Evolutionary conservation across 345 rosid genomes (phyloP).

Genomic region (Corchorus olitorius): DNA sequence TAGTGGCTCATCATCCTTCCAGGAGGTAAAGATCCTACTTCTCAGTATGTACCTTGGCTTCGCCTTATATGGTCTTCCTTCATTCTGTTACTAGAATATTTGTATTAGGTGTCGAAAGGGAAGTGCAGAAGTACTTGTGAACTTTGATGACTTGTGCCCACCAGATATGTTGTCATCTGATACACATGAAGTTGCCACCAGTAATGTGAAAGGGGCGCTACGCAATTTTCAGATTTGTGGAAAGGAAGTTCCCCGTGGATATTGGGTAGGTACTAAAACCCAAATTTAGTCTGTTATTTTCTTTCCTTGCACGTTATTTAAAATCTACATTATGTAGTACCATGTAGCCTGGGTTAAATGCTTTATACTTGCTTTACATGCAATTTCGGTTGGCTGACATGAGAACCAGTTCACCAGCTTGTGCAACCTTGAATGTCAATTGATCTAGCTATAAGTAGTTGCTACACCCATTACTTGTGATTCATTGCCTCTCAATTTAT

Average conservation of each 20-base stretch:
- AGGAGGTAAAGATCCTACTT: constrained; percentile 50
- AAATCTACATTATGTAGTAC: constrained; percentile 1
- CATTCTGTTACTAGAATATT: constrained; percentile 35
- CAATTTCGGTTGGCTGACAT: not conserved
- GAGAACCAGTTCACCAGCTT: not conserved
- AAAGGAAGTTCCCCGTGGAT: constrained; percentile 95
- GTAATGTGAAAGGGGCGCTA: constrained; percentile 37
- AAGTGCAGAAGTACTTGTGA: constrained; percentile 79
- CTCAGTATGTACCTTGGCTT: constrained; percentile 13
- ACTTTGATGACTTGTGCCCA: constrained; percentile 75
- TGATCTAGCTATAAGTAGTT: not conserved
- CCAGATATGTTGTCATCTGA: constrained; percentile 44
- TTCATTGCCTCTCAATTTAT: not conserved
- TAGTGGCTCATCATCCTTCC: constrained; percentile 96
- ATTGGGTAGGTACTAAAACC: constrained; percentile 60
- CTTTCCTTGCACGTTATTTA: not conserved
- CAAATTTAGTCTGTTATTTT: constrained; percentile 14
- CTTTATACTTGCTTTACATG: not conserved
- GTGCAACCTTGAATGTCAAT: constrained; percentile 1
- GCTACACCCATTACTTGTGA: not conserved
- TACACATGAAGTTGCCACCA: constrained; percentile 34
- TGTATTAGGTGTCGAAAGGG: constrained; percentile 91
- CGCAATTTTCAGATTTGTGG: constrained; percentile 75
- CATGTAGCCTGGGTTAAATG: constrained; percentile 2
- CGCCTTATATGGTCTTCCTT: constrained; percentile 27